Evolutionary conservation across 2,329 filamentous ascomycete genomes (phyloP).

Genomic region (Teratosphaeria pseudoeucalypti): DNA sequence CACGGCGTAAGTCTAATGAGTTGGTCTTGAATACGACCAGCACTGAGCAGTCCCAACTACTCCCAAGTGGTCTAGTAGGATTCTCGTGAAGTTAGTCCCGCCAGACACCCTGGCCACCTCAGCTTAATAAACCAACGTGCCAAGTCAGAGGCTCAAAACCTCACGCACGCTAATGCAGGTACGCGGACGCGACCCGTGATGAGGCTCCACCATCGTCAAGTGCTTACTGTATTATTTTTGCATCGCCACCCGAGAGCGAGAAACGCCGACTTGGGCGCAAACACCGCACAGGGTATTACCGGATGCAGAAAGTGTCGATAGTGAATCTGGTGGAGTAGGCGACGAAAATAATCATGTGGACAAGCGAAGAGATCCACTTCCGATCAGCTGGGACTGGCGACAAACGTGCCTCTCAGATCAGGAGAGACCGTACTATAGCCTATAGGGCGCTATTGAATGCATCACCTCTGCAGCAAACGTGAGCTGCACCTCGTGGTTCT

Average conservation of each 20-base stretch:
- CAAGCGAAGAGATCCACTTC: background rate
- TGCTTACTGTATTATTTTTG: background rate
- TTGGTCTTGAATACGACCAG: background rate
- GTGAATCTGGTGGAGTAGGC: background rate
- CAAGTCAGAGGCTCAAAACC: background rate
- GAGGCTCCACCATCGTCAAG: background rate
- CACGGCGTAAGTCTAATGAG: background rate
- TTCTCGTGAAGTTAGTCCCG: background rate
- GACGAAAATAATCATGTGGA: background rate
- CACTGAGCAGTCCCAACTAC: background rate
- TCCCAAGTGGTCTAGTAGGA: background rate
- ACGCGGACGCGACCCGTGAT: background rate
- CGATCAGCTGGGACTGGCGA: background rate
- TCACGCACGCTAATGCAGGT: background rate
- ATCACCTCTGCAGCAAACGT: background rate
- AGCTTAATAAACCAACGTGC: background rate
- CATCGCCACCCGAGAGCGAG: background rate
- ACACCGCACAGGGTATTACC: background rate
- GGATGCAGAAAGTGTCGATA: background rate
- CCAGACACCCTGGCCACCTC: background rate
- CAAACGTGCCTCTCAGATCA: background rate
- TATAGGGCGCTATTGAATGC: background rate
- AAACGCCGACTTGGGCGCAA: background rate
- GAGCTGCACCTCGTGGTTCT: background rate
- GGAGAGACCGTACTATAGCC: background rate